Base-by-base conservation (phyloP, 2,329 filamentous ascomycete genomes). In the Rachicladosporium sp. region DNA sequence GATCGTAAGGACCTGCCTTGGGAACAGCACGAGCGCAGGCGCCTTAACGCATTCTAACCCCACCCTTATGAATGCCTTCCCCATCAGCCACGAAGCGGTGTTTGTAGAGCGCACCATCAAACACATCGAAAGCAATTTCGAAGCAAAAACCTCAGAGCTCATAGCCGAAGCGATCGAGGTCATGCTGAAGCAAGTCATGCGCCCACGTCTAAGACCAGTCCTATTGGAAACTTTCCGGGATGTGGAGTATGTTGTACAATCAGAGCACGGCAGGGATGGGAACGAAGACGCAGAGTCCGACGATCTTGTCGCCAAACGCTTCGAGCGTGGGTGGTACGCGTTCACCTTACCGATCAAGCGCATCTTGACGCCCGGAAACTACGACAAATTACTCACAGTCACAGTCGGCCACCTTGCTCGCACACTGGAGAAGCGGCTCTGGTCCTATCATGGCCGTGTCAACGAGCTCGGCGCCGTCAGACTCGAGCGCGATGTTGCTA, bases 211-310 rank as follows among this genome's bases (percentile, higher is more conserved):
- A 10, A 79, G 88, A 1, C 85, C 86, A 0, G 79, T 95, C 3
- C 70, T 98, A 8, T 74, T 78, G 11, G 89, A 98, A 43, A 80
- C 87, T 0, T 96, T 96, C 70, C 80, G 88, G 33, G 89, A 96
- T 53, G 76, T 84, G 13, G 87, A 95, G 61, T 98, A 98, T 63
- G 72, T 76, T 11, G 67, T 85, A 3, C 70, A 70, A 1, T 73
- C 79, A 44, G 71, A 75, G 3, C 67, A 85, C 2, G 70, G 68
- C 1, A 73, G 79, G 44, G 73, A 78, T 34, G 44, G 47, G 9
- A 48, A 44, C 29, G 64, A 70, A 19, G 70, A 63, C 15, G 58
- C 65, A 7, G 15, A 19, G 15, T 45, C 43, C 7, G 56, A 56
- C n/a, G 81, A 87, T 44, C 65, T 80, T 33, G 86, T 94, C 10